Evolutionary conservation across 805 yeast genomes (phyloP), one percentile per base, ranked within the genome.

Genomic region (Saccharomyces jurei): DNA sequence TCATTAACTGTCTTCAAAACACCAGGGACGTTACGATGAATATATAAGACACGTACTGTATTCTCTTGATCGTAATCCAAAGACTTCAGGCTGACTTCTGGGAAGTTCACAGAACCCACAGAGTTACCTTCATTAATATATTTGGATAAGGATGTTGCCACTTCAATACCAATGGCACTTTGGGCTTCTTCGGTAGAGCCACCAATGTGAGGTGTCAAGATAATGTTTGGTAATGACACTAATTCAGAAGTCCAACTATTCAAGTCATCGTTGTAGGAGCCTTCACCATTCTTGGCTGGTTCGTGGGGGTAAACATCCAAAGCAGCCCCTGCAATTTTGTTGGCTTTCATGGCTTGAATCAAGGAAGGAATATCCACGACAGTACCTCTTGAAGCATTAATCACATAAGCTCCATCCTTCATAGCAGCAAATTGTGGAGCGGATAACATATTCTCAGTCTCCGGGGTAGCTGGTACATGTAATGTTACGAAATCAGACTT

Each of bases 161-260:
- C 98, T 76, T 91, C 98, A 58, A 90, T 77, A 74, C 98, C 98
- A 67, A 91, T 91, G 48, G 97, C 96, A 52, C 87, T 80, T 79
- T 91, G 98, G 31, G 97, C 97, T 78, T 91, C 98, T 74, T 90
- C 97, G 50, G 98, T 91, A 52, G 96, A 89, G 62, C 98, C 98
- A 74, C 98, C 98, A 64, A 91, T 91, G 70, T 91, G 98, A 26
- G 98, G 98, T 55, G 97, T 84, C 66, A 91, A 79, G 61, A 91
- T 89, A 58, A 90, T 82, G 74, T 91, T 91, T 74, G 89, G 82
- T 69, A 89, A 79, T 10, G 85, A 75, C 62, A 82, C 79, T 64
- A 92, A 79, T 69, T 90, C 96, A 41, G 86, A 76, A 58, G 86
- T 79, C 89, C 96, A 91, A 44, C 75, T 63, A 74, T 91, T 90